A percentile compares a stretch with the other conserved stretches of the same genome.
phyloP scores from a whole-genome alignment of 148 eudicot species.

The Oxyria digyna region DNA sequence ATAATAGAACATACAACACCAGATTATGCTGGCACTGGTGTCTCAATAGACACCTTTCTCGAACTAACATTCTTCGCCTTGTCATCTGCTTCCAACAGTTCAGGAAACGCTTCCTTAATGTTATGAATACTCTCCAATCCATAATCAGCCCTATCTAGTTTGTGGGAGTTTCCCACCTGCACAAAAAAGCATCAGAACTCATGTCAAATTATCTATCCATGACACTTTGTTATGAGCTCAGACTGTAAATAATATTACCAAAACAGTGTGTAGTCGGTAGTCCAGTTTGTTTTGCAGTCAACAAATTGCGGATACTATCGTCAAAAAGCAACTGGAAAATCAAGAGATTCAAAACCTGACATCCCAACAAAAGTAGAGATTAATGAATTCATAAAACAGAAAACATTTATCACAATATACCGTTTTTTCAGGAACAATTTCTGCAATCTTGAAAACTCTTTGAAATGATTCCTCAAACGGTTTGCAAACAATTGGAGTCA shows the following conservation, averaged over 20 bases:
- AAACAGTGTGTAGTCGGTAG: slow-evolving; percentile 59
- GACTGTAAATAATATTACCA: slow-evolving; percentile 38
- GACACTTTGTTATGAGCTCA: not conserved
- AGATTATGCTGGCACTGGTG: slow-evolving; percentile 1
- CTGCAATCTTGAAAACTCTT: slow-evolving; percentile 51
- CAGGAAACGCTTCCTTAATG: slow-evolving; percentile 76
- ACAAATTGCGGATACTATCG: slow-evolving; percentile 68
- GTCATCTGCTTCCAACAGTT: slow-evolving; percentile 48
- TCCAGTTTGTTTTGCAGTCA: slow-evolving; percentile 47
- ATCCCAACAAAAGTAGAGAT: not conserved
- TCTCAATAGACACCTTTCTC: slow-evolving; percentile 27
- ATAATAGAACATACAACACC: not conserved
- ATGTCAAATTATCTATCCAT: not conserved
- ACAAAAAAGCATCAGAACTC: not conserved
- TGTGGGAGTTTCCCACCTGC: slow-evolving; percentile 72
- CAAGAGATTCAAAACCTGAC: not conserved
- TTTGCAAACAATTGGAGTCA: slow-evolving; percentile 65
- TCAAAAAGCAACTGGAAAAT: slow-evolving; percentile 77
- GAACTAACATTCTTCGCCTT: slow-evolving; percentile 30
- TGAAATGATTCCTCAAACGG: slow-evolving; percentile 55
- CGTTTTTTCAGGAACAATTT: slow-evolving; percentile 51
- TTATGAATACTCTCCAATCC: slow-evolving; percentile 88
- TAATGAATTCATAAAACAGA: not conserved
- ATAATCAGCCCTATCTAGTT: slow-evolving; percentile 46
- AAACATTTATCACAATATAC: slow-evolving; percentile 21